Percentiles rank a stretch among this genome's conserved stretches.
Conservation (phyloP, 176 grass and related monocot species). For the Tillandsia leiboldiana region DNA sequence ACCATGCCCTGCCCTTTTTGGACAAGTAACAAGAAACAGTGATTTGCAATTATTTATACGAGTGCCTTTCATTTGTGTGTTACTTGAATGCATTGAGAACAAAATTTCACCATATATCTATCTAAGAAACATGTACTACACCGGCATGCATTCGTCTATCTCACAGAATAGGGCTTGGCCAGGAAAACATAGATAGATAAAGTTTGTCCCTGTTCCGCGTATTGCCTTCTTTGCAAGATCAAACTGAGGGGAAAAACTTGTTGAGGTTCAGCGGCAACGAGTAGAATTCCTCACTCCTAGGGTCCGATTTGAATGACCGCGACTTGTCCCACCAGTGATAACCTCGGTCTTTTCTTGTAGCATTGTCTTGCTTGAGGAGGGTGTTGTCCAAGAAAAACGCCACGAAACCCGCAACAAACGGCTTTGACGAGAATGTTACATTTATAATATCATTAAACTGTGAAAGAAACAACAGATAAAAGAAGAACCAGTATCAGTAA, state of each 20-base stretch:
- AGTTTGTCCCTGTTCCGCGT: not conserved
- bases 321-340: conserved; percentile 82
- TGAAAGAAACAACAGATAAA: not conserved
- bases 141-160: not conserved
- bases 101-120: no score
- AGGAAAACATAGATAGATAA: not conserved
- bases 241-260: conserved; percentile 66
- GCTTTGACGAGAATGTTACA: conserved; percentile 76
- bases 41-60: not conserved
- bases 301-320: conserved; percentile 57
- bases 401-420: conserved; percentile 61
- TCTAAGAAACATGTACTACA: not conserved
- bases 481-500: not conserved
- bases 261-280: conserved; percentile 69
- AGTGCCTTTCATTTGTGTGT: not conserved
- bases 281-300: conserved; percentile 82
- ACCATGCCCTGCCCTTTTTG: not conserved
- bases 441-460: conserved; percentile 98
- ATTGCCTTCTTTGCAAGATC: conserved; percentile 1
- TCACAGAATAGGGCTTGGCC: not conserved
- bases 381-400: conserved; percentile 85
- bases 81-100: no score
- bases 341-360: conserved; percentile 62
- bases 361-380: conserved; percentile 27
- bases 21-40: not conserved